Percentiles rank a stretch among this genome's conserved stretches.
phyloP scores from a whole-genome alignment of 2,329 filamentous ascomycete genomes.

The Leptosphaerulina australis region DNA sequence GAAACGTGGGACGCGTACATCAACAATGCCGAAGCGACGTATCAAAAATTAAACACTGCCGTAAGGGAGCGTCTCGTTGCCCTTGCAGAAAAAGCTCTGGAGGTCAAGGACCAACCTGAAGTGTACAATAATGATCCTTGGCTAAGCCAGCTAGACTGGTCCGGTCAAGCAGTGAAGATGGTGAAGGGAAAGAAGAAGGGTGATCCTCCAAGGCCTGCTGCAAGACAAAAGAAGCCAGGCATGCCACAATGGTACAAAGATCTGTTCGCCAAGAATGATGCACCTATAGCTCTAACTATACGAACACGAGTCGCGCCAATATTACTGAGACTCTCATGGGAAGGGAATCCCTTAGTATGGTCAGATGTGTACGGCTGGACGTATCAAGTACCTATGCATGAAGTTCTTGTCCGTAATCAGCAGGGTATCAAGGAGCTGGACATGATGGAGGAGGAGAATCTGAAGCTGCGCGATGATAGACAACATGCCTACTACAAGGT shows the following conservation, averaged over 20 bases:
- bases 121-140: conserved; percentile 83
- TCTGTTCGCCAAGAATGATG: conserved; percentile 72
- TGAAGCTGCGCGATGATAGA: conserved; percentile 68
- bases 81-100: conserved; percentile 77
- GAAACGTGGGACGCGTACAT: conserved; percentile 87
- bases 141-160: conserved; percentile 94
- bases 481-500: conserved; percentile 83
- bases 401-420: conserved; percentile 68
- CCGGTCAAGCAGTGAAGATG: conserved; percentile 88
- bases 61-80: conserved; percentile 76
- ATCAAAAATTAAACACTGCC: conserved; percentile 75
- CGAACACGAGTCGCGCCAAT: conserved; percentile 87
- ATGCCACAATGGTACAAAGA: conserved; percentile 98
- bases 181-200: conserved; percentile 87
- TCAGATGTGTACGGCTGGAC: conserved; percentile 93
- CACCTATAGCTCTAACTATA: conserved; percentile 78
- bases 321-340: conserved; percentile 83
- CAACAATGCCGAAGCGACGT: conserved; percentile 81
- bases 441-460: conserved; percentile 74
- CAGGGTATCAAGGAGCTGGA: conserved; percentile 77
- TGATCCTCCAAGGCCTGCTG: conserved; percentile 76
- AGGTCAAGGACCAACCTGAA: conserved; percentile 70
- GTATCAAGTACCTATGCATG: conserved; percentile 72
- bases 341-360: conserved; percentile 88
- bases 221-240: conserved; percentile 89